Base-by-base conservation (phyloP, 2,329 filamentous ascomycete species). In the Sporothrix sp. region DNA sequence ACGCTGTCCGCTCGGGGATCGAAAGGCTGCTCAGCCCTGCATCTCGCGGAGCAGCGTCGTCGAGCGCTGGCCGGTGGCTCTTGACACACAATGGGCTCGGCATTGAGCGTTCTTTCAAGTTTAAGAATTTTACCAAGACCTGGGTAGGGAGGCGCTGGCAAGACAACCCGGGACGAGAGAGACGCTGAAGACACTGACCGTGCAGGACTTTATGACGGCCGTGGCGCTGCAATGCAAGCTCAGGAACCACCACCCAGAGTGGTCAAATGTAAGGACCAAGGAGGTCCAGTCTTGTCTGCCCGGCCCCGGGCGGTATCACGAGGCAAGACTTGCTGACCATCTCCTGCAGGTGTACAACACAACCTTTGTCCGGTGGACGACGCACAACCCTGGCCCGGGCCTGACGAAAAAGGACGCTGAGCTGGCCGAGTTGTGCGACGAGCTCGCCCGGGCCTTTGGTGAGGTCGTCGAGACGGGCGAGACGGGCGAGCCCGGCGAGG, bases 241-340 rank as follows among this genome's bases (percentile, higher is more conserved):
- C 33, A 74, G 76, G 60, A 84, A 79, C 58, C 84, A 88, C 62
- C 84, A 88, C 60, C 84, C 84, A 0, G 84, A 87, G 63, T 87
- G 84, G 84, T 82, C 81, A 2, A 87, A 88, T 60, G 82, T 82
- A 66, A 57, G 71, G 28, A 9, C 14, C 30, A 43, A 14, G n/a
- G n/a, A n/a, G n/a, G n/a, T n/a, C n/a, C n/a, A n/a, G n/a, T n/a
- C n/a, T n/a, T n/a, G n/a, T n/a, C n/a, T n/a, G n/a, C n/a, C n/a
- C n/a, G n/a, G n/a, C n/a, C n/a, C n/a, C n/a, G n/a, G n/a, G n/a
- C n/a, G n/a, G n/a, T n/a, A n/a, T n/a, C n/a, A n/a, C n/a, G n/a
- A 38, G 21, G 20, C 30, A 18, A 4, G 3, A 37, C 35, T 18
- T 20, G 35, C 10, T 47, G 11, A 35, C 23, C 10, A 11, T 39